A percentile compares a stretch with the other conserved stretches of the same genome.
These are phyloP conservation scores for Plasmodium vinckei DNA, from an alignment of 169 alveolate genomes.

Conservation along the genomic window DNA sequence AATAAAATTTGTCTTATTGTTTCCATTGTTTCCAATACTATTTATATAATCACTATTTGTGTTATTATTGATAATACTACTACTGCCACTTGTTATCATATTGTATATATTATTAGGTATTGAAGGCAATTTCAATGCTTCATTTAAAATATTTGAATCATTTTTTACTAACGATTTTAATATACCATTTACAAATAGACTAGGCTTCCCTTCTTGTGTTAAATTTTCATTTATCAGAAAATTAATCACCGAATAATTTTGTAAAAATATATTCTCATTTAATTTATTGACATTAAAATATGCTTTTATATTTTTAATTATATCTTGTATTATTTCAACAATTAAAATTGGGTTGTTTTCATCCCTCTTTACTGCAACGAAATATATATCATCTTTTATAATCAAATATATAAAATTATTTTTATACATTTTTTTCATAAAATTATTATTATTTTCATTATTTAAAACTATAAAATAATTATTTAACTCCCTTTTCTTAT, in stretches of 20 bases:
- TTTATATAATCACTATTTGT: too few relatives aligned
- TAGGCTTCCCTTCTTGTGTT: conserved; percentile 63
- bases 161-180: conserved; percentile 37
- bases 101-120: conserved; percentile 34
- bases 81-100: conserved; percentile 17
- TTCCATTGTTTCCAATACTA: background rate
- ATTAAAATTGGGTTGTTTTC: conserved; percentile 52
- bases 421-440: background rate
- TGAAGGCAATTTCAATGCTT: conserved; percentile 27
- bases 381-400: conserved; percentile 28
- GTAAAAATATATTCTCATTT: conserved; percentile 12
- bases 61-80: background rate
- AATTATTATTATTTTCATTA: background rate
- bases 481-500: background rate
- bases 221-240: conserved; percentile 70
- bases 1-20: background rate
- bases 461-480: conserved; percentile 12
- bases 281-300: conserved; percentile 47
- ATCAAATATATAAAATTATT: conserved; percentile 24
- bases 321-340: conserved; percentile 57
- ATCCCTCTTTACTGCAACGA: conserved; percentile 25
- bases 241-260: conserved; percentile 52
- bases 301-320: conserved; percentile 28
- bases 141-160: conserved; percentile 40
- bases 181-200: conserved; percentile 29